Base-by-base conservation (phyloP, 2,329 filamentous ascomycete species). In the Diplodia corticola region DNA sequence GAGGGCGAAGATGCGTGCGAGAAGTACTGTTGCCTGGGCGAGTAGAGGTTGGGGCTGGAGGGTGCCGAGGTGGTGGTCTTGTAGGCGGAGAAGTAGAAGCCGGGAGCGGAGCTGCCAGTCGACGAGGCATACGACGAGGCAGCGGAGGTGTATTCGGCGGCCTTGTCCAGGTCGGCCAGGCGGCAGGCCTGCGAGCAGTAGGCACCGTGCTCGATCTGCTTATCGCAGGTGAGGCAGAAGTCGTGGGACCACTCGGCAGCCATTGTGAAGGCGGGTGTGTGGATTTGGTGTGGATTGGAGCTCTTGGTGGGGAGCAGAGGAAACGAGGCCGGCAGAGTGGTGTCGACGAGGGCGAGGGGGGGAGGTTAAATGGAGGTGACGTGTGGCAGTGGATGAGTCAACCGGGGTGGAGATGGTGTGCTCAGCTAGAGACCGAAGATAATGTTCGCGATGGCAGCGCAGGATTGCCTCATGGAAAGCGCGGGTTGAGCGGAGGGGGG, bases 131-230 rank as follows among this genome's bases (percentile, higher is more conserved):
- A 66, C 9, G 64, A 66, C 49, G 82, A 80, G 65, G 80, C 77
- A 65, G 85, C 81, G 67, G 80, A 77, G 79, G 83, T 85, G 76
- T 82, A 86, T 59, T 82, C 81, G 63, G 85, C 82, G 66, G 86
- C 88, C 79, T 88, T 89, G 79, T 97, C 93, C 73, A 94, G 88
- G 80, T 97, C 93, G 71, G 91, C 90, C 51, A 97, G 84, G 70
- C 92, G 88, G 85, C 93, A 97, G 33, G 91, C 87, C 81, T 97
- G 93, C 54, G 92, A 96, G 85, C 93, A 97, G 84, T 96, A 97
- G 70, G 91, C 88, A 69, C 89, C 89, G 68, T 80, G 78, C 66
- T 91, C 86, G 68, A 91, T 93, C 81, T 96, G 91, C 81, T 90
- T 90, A 82, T 97, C 93, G 83, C 93, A 97, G 82, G 91, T 89